Evolutionary conservation across 2,329 filamentous ascomycete genomes (phyloP).

Genomic region (Raffaelea ambrosiae): DNA sequence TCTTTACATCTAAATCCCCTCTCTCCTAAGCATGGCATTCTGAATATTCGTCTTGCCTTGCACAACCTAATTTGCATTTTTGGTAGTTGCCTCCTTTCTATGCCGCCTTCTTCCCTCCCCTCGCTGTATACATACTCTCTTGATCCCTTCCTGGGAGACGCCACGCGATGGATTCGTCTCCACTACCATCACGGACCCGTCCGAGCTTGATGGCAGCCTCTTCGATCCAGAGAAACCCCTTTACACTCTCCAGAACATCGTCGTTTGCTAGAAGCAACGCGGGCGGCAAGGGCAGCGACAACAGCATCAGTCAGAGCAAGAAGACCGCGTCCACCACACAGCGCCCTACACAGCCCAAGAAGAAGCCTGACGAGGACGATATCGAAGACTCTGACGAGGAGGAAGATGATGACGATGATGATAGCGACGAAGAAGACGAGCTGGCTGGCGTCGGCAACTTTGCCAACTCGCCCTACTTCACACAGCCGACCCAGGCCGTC

Average conservation of each 20-base stretch:
- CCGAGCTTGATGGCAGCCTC: background rate
- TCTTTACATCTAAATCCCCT: too few species aligned
- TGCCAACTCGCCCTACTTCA: conserved; percentile 34
- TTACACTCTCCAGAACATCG: conserved; percentile 7
- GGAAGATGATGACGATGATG: conserved; percentile 20
- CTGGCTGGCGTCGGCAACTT: conserved; percentile 26
- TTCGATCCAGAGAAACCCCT: conserved; percentile 8
- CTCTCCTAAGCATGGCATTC: too few species aligned
- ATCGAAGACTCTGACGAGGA: conserved; percentile 15
- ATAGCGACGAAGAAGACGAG: conserved; percentile 41
- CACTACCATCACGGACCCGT: conserved; percentile 9
- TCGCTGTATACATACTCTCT: background rate
- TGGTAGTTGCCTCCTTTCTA: background rate
- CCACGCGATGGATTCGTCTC: conserved; percentile 10
- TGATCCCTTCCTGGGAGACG: background rate
- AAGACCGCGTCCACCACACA: conserved; percentile 9
- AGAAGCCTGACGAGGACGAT: conserved; percentile 11
- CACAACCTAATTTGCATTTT: too few species aligned
- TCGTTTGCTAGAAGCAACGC: conserved; percentile 5
- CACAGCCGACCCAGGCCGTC: conserved; percentile 35
- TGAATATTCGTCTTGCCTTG: too few species aligned
- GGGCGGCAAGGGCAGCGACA: conserved; percentile 3
- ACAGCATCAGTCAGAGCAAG: background rate
- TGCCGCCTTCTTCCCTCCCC: background rate
- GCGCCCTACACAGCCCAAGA: background rate